These are phyloP conservation scores for Acmispon strigosus DNA, from an alignment of 306 rosid species.

Conservation along the genomic window DNA sequence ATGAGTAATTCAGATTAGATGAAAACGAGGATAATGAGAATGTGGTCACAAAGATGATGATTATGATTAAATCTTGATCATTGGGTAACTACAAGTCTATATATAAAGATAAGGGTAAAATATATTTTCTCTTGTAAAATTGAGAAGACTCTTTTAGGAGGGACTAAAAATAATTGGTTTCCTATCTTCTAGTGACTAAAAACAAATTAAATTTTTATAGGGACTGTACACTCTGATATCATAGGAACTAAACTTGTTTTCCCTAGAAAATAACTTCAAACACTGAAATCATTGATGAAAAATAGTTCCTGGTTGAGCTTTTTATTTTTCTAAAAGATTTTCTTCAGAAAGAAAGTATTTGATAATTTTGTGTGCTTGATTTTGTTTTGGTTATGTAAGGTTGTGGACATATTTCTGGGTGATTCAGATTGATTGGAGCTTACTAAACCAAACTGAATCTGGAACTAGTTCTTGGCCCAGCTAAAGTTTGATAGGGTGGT, in stretches of 20 bases:
- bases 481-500: not conserved
- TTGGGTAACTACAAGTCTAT: not conserved
- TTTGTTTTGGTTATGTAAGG: not conserved
- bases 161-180: too few species aligned
- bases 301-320: too few species aligned
- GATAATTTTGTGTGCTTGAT: not conserved
- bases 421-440: not conserved
- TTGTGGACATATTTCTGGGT: not conserved
- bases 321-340: not conserved
- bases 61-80: not conserved
- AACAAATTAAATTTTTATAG: too few species aligned
- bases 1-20: slow-evolving; percentile 3
- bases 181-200: too few species aligned
- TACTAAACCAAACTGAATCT: not conserved
- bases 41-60: not conserved
- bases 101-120: not conserved
- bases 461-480: not conserved
- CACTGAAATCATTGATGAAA: not conserved
- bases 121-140: too few species aligned
- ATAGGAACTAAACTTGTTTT: too few species aligned
- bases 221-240: too few species aligned
- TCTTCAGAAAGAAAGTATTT: not conserved
- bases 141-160: too few species aligned
- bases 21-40: not conserved
- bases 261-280: too few species aligned